Evolutionary conservation across 805 yeast species (phyloP).

Genomic region (Lipomyces orientalis): DNA sequence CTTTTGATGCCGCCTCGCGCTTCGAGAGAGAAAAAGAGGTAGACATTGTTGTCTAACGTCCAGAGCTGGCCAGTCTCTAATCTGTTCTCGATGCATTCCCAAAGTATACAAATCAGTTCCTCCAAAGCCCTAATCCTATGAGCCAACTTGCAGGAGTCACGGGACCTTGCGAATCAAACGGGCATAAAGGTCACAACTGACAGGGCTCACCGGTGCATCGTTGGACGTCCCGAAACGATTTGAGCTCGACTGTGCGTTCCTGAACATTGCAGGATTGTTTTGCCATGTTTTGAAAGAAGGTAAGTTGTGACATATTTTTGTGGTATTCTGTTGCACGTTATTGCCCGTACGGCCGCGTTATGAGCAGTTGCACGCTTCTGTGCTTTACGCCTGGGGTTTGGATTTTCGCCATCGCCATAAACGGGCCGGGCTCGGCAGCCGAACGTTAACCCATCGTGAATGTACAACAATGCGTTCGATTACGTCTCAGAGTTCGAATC

Average conservation of each 20-base stretch:
- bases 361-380: background rate
- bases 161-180: background rate
- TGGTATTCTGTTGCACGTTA: background rate
- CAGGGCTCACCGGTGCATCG: background rate
- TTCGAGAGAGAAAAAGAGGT: slow-evolving; percentile 30
- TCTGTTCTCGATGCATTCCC: background rate
- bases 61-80: no score
- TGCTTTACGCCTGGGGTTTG: background rate
- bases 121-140: slow-evolving; percentile 13
- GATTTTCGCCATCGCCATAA: background rate
- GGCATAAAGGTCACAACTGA: background rate
- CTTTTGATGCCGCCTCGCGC: slow-evolving; percentile 25
- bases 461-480: background rate
- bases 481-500: background rate
- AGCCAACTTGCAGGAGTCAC: background rate
- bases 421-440: background rate
- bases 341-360: background rate
- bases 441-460: background rate
- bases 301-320: background rate
- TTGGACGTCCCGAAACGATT: background rate
- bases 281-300: background rate
- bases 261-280: background rate
- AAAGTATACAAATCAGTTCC: background rate
- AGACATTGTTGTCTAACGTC: slow-evolving; percentile 19
- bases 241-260: background rate